Conservation (phyloP, 306 rosid genomes). For the Corylus avellana region DNA sequence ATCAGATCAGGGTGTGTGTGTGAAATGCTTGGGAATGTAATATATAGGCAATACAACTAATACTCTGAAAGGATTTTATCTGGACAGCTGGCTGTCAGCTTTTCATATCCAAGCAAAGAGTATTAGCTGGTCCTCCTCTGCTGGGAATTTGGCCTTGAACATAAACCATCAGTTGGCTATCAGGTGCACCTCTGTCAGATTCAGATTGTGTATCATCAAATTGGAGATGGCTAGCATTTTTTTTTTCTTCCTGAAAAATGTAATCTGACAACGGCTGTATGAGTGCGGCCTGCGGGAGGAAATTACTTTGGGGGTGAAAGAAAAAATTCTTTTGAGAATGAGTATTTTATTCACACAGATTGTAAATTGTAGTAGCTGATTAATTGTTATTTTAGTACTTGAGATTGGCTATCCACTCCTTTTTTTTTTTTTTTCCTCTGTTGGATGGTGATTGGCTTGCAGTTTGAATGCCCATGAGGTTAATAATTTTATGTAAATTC, state of each 20-base stretch:
- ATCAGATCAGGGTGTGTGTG: neutral
- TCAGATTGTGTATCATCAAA: neutral
- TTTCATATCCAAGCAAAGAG: neutral
- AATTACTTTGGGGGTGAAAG: too few relatives aligned
- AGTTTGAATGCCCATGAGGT: too few relatives aligned
- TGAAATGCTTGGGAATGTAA: neutral
- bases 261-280: neutral
- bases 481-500: too few relatives aligned
- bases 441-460: too few relatives aligned
- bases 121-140: neutral
- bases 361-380: too few relatives aligned
- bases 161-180: neutral
- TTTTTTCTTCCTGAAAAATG: neutral
- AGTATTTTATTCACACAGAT: too few relatives aligned
- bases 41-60: neutral
- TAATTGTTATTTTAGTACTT: too few relatives aligned
- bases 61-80: neutral
- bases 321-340: too few relatives aligned
- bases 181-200: neutral
- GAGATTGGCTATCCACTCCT: too few relatives aligned
- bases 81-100: neutral
- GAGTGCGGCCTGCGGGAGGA: too few relatives aligned
- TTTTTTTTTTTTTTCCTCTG: too few relatives aligned
- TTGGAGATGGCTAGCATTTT: neutral
- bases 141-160: neutral